phyloP scores from a whole-genome alignment of 1,284 basidiomycete species.

The Cutaneotrichosporon mucoides region DNA sequence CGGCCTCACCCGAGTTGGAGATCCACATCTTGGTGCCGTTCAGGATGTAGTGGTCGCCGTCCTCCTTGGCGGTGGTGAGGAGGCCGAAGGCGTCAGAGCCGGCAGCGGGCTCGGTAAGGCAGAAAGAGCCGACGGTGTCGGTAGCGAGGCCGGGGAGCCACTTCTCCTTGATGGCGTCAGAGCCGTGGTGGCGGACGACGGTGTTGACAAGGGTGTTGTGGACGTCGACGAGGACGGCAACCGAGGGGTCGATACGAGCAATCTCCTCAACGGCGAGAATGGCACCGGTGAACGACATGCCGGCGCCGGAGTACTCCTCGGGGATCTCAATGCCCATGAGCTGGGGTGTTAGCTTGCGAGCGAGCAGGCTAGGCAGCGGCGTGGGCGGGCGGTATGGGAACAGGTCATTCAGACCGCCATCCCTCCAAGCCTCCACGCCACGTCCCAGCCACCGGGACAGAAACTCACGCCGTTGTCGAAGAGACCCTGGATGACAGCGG shows the following conservation, averaged over 20 bases:
- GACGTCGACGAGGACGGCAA: conserved; percentile 94
- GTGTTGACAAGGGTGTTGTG: conserved; percentile 99
- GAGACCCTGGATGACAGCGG: conserved; percentile 70
- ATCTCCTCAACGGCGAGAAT: conserved; percentile 91
- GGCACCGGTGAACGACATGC: conserved; percentile 87
- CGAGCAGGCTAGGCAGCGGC: no score
- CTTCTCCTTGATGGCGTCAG: conserved; percentile 76
- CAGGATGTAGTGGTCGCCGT: conserved; percentile 46
- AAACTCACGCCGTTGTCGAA: conserved; percentile 83
- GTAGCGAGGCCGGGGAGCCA: conserved; percentile 82
- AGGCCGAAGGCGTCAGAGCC: conserved; percentile 97
- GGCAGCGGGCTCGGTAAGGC: conserved; percentile 84
- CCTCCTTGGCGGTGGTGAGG: conserved; percentile 84
- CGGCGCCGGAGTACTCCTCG: conserved; percentile 77
- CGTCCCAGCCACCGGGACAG: no score
- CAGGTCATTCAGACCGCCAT: conserved; percentile 34
- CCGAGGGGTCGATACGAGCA: conserved; percentile 91
- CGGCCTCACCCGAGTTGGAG: conserved; percentile 95
- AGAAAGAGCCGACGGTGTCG: conserved; percentile 88
- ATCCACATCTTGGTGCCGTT: conserved; percentile 94
- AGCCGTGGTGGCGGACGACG: conserved; percentile 82
- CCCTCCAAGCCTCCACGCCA: no score
- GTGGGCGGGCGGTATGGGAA: no score
- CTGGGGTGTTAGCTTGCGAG: neutral
- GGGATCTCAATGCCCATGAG: conserved; percentile 92